Percentiles rank a stretch among this genome's conserved stretches.
phyloP scores from a whole-genome alignment of 1,139 yeast species.

The Dujonia santamariae region DNA sequence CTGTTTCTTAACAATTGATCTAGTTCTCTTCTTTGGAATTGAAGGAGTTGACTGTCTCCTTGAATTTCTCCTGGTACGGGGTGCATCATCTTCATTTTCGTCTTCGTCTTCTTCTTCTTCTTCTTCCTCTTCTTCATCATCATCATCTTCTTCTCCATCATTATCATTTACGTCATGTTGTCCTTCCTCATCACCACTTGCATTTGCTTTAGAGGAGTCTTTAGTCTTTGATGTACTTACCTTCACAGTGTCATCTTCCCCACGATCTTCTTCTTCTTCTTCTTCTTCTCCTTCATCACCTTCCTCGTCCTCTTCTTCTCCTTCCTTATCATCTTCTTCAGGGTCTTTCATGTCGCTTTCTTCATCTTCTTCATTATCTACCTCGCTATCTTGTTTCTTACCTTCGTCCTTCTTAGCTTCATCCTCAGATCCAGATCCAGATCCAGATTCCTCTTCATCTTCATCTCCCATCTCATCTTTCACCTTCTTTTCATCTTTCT shows the following conservation, averaged over 20 bases:
- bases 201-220: neutral
- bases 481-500: conserved; percentile 8
- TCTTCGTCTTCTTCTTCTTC: conserved; percentile 1
- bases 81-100: conserved; percentile 4
- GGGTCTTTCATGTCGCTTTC: conserved; percentile 9
- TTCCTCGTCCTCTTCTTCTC: conserved; percentile 12
- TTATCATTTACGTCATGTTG: conserved; percentile 1
- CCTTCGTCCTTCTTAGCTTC: conserved; percentile 6
- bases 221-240: conserved; percentile 10
- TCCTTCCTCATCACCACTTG: conserved; percentile 4
- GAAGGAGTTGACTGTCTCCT: conserved; percentile 10
- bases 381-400: conserved; percentile 5
- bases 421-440: conserved; percentile 4
- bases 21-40: conserved; percentile 25
- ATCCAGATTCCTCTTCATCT: neutral
- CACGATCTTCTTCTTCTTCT: conserved; percentile 15
- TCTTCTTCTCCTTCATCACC: conserved; percentile 14
- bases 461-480: conserved; percentile 1
- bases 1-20: conserved; percentile 23
- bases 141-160: conserved; percentile 1
- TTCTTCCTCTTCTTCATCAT: conserved; percentile 7
- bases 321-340: conserved; percentile 17
- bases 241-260: conserved; percentile 12
- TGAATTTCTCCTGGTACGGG: conserved; percentile 8
- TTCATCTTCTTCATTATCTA: conserved; percentile 7